phyloP scores from a whole-genome alignment of 23 red algal genomes.

The Gracilariopsis chorda region DNA sequence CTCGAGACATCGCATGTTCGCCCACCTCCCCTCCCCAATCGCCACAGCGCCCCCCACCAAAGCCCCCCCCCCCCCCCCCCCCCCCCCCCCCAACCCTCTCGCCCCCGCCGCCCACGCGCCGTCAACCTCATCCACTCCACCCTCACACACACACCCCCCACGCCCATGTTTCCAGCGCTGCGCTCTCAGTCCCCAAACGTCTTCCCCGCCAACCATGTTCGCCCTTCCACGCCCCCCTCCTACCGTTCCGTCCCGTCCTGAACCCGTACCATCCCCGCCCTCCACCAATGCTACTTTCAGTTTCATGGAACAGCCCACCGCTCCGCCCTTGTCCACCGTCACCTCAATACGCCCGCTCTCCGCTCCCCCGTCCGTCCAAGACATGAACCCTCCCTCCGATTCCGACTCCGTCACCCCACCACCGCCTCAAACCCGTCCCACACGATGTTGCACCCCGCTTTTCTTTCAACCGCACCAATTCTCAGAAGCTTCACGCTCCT shows the following conservation, averaged over 20 bases:
- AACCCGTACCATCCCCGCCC: neutral
- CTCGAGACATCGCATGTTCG: neutral
- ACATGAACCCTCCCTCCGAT: conserved; percentile 26
- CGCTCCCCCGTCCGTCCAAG: neutral
- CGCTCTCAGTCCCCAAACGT: neutral
- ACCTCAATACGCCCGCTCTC: neutral
- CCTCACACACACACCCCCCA: too few species aligned
- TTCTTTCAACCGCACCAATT: conserved; percentile 1
- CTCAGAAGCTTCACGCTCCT: conserved; percentile 11
- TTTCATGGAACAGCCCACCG: conserved; percentile 19
- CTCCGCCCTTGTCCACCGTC: conserved; percentile 23
- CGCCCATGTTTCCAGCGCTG: neutral
- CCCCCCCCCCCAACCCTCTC: neutral
- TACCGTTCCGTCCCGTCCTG: neutral
- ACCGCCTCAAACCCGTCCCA: neutral
- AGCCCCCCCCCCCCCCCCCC: neutral
- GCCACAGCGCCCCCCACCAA: neutral
- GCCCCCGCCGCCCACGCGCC: neutral
- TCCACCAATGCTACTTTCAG: neutral
- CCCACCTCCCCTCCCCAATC: neutral
- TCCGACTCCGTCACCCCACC: neutral
- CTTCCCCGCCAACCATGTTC: conserved; percentile 9
- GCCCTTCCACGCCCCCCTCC: neutral
- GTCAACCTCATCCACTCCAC: conserved; percentile 28
- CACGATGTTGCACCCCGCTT: neutral